Evolutionary conservation across 176 grass and related monocot genomes (phyloP), one percentile per base, ranked within the genome.

Genomic region (Carex cristatella): DNA sequence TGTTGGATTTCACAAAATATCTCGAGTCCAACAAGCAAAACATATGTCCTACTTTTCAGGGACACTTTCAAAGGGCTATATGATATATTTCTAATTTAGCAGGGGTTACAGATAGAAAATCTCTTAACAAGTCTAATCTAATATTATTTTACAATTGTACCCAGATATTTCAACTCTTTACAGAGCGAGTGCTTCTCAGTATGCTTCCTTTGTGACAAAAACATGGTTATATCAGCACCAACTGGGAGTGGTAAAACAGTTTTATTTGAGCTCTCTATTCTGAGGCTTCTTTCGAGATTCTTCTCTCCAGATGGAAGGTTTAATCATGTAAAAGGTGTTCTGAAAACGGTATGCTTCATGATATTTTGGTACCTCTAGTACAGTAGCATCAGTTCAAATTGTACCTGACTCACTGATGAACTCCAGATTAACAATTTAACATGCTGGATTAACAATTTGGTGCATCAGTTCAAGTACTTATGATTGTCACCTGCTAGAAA

Each of bases 131-230:
- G 46, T 75, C n/a, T 70, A 75, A 60, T 60, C n/a, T 63, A 61
- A 81, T 82, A 12, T 59, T 19, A 57, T 44, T 73, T 82, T 82
- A 62, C 65, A 71, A 79, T 63, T 81, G 58, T 73, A 61, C 84
- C 44, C 88, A 98, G 95, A 86, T 98, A 93, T 80, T 98, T 98
- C 84, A 98, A 98, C 82, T 98, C 95, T 74, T 81, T 94, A 90
- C 95, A 98, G 79, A 93, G 95, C 59, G 95, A 98, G 76, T 98
- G 95, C 70, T 94, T 93, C 83, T 77, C 88, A 32, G 85, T 79
- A 28, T 94, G 95, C 62, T 98, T 92, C 70, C 84, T 89, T 82
- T 93, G 93, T 31, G 93, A 98, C 75, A 85, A 89, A 81, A 98
- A 91, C 88, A 98, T 98, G 91, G 93, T 98, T 64, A 91, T 98